Evolutionary conservation across 2,329 filamentous ascomycete genomes (phyloP), one percentile per base, ranked within the genome.

Genomic region (Nemania sp.): DNA sequence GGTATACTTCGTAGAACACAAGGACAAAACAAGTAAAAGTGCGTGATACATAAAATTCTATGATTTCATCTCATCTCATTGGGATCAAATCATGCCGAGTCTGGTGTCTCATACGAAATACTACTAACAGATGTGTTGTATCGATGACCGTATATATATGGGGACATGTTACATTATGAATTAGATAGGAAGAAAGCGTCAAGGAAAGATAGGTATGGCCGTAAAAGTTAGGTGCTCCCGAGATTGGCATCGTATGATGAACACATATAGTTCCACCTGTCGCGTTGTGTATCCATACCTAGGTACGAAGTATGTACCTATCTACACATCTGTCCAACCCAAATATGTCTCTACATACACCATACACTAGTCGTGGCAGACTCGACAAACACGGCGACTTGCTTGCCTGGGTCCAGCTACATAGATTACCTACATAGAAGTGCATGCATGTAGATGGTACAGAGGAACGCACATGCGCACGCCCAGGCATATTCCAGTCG

Each of bases 381-480:
- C 30, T 2, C 41, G 15, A 37, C 41, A 24, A 40, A 19, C 26
- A 40, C 14, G 15, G 41, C 41, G 30, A 46, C 34, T 22, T 36
- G 46, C 47, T 42, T 42, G 22, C 46, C 22, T 50, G 40, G 45
- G 40, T 41, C 52, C 26, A 41, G 6, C 30, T 20, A 34, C 19
- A 23, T 43, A 48, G 33, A 48, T 48, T 51, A 48, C 37, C 36
- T 42, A 55, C 33, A 50, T 55, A 39, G 11, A 30, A 40, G 26
- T 23, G 46, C 41, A 50, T 46, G 46, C 45, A 44, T 39, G 28
- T 17, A 24, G 26, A 23, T 30, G 31, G 24, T 31, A 51, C 17
- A 26, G 36, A 55, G 31, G 33, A 17, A 45, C 39, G 20, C 34
- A 36, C 28, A 36, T 30, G 30, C 37, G 14, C 30, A 33, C 11